Evolutionary conservation across 306 rosid species (phyloP).

Genomic region (Vicia faba): DNA sequence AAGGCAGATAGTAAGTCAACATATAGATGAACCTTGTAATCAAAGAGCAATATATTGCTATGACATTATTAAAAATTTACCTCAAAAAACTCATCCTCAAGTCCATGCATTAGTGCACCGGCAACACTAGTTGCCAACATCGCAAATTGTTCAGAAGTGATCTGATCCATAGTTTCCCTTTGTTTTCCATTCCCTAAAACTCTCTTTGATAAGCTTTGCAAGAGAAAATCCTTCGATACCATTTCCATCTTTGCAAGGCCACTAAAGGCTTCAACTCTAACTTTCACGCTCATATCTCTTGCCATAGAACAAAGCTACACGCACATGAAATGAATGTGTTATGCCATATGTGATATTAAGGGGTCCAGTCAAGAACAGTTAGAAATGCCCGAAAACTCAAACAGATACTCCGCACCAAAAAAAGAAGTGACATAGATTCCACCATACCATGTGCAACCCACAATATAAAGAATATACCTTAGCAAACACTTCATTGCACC

Average conservation of each 20-base stretch:
- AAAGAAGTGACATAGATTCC: neutral
- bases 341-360: conserved; percentile 27
- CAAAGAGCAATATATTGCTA: conserved; percentile 17
- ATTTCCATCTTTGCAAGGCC: conserved; percentile 60
- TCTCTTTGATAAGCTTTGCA: conserved; percentile 82
- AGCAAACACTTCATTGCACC: conserved; percentile 70
- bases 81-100: conserved; percentile 93
- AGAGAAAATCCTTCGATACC: conserved; percentile 75
- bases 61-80: conserved; percentile 43
- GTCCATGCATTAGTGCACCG: conserved; percentile 86
- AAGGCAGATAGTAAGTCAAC: conserved; percentile 27
- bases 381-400: conserved; percentile 29
- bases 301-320: conserved; percentile 80
- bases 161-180: conserved; percentile 46
- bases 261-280: conserved; percentile 69
- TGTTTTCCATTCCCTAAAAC: conserved; percentile 51
- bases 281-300: conserved; percentile 89
- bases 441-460: neutral
- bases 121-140: conserved; percentile 59
- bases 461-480: conserved; percentile 50
- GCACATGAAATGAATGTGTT: conserved; percentile 37
- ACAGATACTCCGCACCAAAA: conserved; percentile 23
- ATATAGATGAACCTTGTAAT: conserved; percentile 20
- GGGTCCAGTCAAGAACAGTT: conserved; percentile 18
- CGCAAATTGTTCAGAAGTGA: conserved; percentile 51